A percentile compares a stretch with the other conserved stretches of the same genome.
phyloP scores from a whole-genome alignment of 495 filamentous ascomycete species.

The Jackrogersella minutella region DNA sequence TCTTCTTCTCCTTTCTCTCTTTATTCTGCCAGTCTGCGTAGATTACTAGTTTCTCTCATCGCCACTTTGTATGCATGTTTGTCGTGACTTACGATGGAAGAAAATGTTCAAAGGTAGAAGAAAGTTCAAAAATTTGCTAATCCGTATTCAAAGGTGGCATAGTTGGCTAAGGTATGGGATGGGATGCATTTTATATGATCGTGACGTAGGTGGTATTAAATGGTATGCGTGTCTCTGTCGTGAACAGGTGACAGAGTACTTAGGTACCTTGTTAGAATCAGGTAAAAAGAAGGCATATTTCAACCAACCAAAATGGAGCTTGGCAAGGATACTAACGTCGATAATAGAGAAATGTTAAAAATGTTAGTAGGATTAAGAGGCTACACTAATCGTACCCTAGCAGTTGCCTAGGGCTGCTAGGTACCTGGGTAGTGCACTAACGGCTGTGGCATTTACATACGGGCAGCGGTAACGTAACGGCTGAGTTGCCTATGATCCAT shows the following conservation, averaged over 20 bases:
- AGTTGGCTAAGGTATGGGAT: too few species aligned
- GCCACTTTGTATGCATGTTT: background rate
- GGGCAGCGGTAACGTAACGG: constrained; percentile 29
- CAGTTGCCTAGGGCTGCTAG: too few species aligned
- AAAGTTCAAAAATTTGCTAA: background rate
- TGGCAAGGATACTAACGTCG: constrained; percentile 20
- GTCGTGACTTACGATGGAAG: background rate
- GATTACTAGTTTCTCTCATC: too few species aligned
- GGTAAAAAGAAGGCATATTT: constrained; percentile 1
- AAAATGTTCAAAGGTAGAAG: background rate
- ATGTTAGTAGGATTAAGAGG: background rate
- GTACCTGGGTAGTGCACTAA: background rate
- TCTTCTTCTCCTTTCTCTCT: background rate
- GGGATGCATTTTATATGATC: constrained; percentile 8
- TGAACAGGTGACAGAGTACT: constrained; percentile 21
- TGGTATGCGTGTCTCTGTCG: constrained; percentile 24
- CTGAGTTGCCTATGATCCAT: constrained; percentile 24
- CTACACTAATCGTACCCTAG: too few species aligned
- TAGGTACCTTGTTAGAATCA: constrained; percentile 19
- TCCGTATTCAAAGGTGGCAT: too few species aligned
- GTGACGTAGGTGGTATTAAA: constrained; percentile 27
- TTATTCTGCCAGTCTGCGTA: background rate
- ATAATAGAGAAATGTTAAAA: constrained; percentile 12
- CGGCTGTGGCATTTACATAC: too few species aligned
- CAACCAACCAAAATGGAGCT: constrained; percentile 11